Evolutionary conservation across 163 green algal species (phyloP), one percentile per base, ranked within the genome.

Genomic region (Smithsoniella earleae): DNA sequence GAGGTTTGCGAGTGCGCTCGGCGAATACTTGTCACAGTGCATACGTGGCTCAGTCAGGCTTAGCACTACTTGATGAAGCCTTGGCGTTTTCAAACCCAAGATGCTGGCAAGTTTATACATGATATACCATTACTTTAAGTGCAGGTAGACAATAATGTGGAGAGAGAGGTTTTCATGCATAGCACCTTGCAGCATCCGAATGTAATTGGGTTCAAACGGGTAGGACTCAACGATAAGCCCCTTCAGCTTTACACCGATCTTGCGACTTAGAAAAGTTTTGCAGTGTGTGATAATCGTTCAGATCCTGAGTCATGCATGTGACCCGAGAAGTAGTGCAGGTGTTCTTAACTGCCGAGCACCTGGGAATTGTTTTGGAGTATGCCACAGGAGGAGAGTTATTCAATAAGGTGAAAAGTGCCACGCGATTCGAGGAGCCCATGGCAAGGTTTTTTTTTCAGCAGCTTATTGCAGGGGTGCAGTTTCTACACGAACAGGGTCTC

Each of bases 161-260:
- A 97, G 84, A 81, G 94, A 3, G 94, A 99, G 78, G 95, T 99
- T 55, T 85, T 97, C 62, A 99, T 98, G 73, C 94, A 98, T 79
- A 74, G 89, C 2, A 86, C 86, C 66, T 78, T 98, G 45, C 83
- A 86, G 6, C 93, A 98, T 76, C 85, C 91, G 13, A 97, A 98
- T 79, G 96, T 99, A 74, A 88, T 99, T 18, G 77, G 80, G 2
- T 99, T 99, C 83, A 89, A 88, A 27, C 91, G 96, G 84, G 89
- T 90, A 38, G 2, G 75, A 13, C 49, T 8, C 43, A 54, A 18
- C 43, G n/a, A n/a, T n/a, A n/a, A n/a, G n/a, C n/a, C n/a, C n/a
- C n/a, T n/a, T n/a, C n/a, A n/a, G n/a, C n/a, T n/a, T n/a, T n/a
- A n/a, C n/a, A n/a, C n/a, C n/a, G n/a, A n/a, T n/a, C n/a, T n/a